Evolutionary conservation across 1,139 yeast genomes (phyloP).

Genomic region (Zygoascus hellenicus): DNA sequence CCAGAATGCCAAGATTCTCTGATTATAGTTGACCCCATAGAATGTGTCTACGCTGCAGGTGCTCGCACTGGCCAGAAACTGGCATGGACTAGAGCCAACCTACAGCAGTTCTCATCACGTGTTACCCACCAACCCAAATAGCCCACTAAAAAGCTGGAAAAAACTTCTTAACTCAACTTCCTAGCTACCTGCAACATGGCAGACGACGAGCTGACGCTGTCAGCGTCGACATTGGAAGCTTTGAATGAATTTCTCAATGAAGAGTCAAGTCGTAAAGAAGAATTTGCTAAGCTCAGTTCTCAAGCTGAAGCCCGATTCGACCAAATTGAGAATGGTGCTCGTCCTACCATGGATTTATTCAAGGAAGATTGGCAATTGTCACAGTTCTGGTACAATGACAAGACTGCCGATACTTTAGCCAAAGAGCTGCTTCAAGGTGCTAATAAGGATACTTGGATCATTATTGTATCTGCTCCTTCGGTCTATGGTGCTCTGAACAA

Average conservation of each 20-base stretch:
- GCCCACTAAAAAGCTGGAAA: not conserved
- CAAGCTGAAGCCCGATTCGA: slow-evolving; percentile 54
- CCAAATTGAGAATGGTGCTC: slow-evolving; percentile 13
- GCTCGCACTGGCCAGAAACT: no score
- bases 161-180: not conserved
- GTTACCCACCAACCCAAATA: slow-evolving; percentile 15
- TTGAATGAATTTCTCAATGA: slow-evolving; percentile 65
- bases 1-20: no score
- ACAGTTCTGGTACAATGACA: slow-evolving; percentile 71
- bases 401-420: slow-evolving; percentile 63
- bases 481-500: slow-evolving; percentile 78
- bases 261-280: slow-evolving; percentile 53
- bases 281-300: slow-evolving; percentile 52
- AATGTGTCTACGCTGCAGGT: no score
- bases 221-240: slow-evolving; percentile 73
- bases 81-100: no score
- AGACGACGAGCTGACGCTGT: slow-evolving; percentile 33
- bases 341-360: slow-evolving; percentile 50
- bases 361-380: slow-evolving; percentile 92
- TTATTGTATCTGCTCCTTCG: slow-evolving; percentile 83
- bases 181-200: not conserved
- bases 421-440: slow-evolving; percentile 72
- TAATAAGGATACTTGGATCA: slow-evolving; percentile 56
- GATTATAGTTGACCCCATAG: no score
- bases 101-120: no score